phyloP scores from a whole-genome alignment of 768 basidiomycete genomes.

The Naganishia kalamii region DNA sequence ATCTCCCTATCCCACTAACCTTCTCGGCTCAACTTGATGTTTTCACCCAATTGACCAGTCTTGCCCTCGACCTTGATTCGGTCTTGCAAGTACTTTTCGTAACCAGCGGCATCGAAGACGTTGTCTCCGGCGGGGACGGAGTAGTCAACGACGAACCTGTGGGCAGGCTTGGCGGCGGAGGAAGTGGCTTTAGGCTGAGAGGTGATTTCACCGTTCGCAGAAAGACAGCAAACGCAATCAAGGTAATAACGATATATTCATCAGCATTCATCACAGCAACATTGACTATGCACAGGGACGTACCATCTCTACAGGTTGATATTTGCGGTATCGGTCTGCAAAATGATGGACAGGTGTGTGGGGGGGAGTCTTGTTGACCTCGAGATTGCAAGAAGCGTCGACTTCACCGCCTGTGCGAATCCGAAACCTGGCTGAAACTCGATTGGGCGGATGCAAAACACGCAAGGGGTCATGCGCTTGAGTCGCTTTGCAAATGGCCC shows the following conservation, averaged over 20 bases:
- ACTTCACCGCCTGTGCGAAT: neutral
- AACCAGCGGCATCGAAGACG: slow-evolving; percentile 56
- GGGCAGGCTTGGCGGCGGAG: slow-evolving; percentile 41
- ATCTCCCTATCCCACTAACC: slow-evolving; percentile 61
- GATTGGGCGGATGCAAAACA: neutral
- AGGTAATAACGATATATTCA: slow-evolving; percentile 5
- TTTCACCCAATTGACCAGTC: slow-evolving; percentile 55
- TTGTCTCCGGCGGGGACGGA: slow-evolving; percentile 44
- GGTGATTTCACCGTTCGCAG: neutral
- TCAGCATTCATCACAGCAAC: neutral
- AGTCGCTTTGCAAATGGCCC: too few species aligned
- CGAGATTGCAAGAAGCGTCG: neutral
- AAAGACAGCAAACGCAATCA: neutral
- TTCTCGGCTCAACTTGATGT: slow-evolving; percentile 76
- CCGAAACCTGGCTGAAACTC: slow-evolving; percentile 16
- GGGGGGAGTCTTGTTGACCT: neutral
- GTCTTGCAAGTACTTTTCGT: slow-evolving; percentile 62
- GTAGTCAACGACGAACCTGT: slow-evolving; percentile 47
- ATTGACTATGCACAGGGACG: slow-evolving; percentile 7
- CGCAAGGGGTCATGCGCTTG: too few species aligned
- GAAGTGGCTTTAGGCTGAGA: slow-evolving; percentile 33
- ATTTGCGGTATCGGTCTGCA: slow-evolving; percentile 35
- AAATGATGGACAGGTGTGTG: slow-evolving; percentile 29
- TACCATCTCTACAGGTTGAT: slow-evolving; percentile 41
- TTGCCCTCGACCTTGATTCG: slow-evolving; percentile 48